A percentile compares a stretch with the other conserved stretches of the same genome.
Evolutionary conservation across 306 rosid genomes (phyloP).

Genomic region (Rosa persica): DNA sequence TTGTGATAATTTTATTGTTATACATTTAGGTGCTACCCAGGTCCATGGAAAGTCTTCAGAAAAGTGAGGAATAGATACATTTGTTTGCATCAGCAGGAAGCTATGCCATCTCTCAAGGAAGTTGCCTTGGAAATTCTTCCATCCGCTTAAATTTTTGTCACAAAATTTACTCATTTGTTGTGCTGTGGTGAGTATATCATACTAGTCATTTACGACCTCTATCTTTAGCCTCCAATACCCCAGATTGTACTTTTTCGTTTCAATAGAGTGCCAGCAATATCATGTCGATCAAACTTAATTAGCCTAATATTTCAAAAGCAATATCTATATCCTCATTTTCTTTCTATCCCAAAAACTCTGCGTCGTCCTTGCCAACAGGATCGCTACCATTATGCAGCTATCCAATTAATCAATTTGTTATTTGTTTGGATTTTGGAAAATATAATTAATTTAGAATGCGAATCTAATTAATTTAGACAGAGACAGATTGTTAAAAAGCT

Average conservation of each 20-base stretch:
- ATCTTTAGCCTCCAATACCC: neutral
- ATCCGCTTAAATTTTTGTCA: slow-evolving; percentile 37
- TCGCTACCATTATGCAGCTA: too few species aligned
- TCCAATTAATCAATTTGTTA: too few species aligned
- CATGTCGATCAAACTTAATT: neutral
- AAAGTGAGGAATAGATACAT: slow-evolving; percentile 46
- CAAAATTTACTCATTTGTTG: neutral
- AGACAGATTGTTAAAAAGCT: too few species aligned
- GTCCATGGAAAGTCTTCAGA: slow-evolving; percentile 85
- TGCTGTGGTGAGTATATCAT: neutral
- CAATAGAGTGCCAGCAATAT: neutral
- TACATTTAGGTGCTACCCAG: slow-evolving; percentile 72
- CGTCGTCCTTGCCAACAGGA: too few species aligned
- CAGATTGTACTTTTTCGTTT: neutral
- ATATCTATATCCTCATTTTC: neutral
- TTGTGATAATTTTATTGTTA: neutral
- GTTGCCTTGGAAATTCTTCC: slow-evolving; percentile 91
- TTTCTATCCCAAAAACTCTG: too few species aligned
- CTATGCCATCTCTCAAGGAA: slow-evolving; percentile 92
- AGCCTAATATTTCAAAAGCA: neutral
- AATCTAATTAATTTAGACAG: too few species aligned
- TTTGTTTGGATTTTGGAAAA: too few species aligned
- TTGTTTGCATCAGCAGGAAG: slow-evolving; percentile 73
- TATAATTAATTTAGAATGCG: too few species aligned
- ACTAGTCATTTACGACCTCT: neutral